Conservation (phyloP, 768 basidiomycete species). For the Termitomyces sp. region DNA sequence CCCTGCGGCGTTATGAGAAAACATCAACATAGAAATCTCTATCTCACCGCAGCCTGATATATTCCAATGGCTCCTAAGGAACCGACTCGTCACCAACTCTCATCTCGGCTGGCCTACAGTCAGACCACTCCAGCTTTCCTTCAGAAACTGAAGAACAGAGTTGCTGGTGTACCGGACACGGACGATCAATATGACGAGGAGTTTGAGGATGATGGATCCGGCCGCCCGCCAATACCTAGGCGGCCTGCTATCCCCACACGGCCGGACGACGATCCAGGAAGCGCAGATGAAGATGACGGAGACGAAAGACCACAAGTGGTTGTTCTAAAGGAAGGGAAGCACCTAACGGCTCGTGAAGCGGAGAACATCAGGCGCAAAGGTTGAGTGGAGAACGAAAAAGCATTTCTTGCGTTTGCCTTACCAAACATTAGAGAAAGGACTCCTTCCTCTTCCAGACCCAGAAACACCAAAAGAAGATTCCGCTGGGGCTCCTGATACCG, state of each 20-base stretch:
- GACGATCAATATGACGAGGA: conserved; percentile 43
- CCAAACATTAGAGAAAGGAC: conserved; percentile 49
- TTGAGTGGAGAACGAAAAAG: conserved; percentile 19
- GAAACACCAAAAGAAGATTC: conserved; percentile 12
- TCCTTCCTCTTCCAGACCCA: conserved; percentile 48
- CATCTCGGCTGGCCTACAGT: conserved; percentile 64
- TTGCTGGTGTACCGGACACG: conserved; percentile 50
- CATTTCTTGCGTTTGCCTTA: background rate
- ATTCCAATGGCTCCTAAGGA: conserved; percentile 49
- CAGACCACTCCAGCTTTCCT: conserved; percentile 62
- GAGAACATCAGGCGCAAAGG: conserved; percentile 76
- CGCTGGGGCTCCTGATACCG: background rate
- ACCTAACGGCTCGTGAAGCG: conserved; percentile 73
- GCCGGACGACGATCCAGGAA: conserved; percentile 65
- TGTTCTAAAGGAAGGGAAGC: conserved; percentile 85
- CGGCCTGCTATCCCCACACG: conserved; percentile 72
- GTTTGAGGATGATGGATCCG: conserved; percentile 65
- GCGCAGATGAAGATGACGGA: conserved; percentile 64
- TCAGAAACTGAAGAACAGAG: conserved; percentile 58
- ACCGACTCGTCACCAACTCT: conserved; percentile 68
- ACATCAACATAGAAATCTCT: background rate
- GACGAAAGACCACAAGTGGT: conserved; percentile 90
- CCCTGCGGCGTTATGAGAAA: no score
- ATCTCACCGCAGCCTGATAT: background rate
- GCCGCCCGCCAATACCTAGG: conserved; percentile 69